Evolutionary conservation across 139 green algal species (phyloP).

Genomic region (Chlamydomonas schloesseri): DNA sequence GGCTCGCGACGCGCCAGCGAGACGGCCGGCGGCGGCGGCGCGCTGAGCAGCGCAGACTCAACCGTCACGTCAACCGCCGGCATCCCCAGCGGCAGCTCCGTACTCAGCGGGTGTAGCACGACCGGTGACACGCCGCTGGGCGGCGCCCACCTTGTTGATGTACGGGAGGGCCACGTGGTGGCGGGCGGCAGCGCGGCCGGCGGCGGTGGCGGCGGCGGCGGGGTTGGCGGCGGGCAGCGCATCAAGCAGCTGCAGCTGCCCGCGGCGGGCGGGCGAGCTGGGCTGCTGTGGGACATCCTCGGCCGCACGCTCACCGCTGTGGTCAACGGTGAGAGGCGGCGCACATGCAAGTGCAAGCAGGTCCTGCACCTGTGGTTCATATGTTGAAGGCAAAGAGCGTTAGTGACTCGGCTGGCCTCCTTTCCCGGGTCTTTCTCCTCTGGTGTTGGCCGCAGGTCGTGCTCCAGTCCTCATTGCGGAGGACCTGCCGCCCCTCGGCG

Average conservation of each 20-base stretch:
- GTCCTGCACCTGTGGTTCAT: too few relatives aligned
- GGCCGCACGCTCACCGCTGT: slow-evolving; percentile 12
- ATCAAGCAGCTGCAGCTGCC: slow-evolving; percentile 3
- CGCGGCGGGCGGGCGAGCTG: not conserved
- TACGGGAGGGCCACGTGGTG: not conserved
- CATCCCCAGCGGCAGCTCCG: too few relatives aligned
- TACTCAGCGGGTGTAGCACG: too few relatives aligned
- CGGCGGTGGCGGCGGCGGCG: not conserved
- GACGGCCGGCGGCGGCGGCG: too few relatives aligned
- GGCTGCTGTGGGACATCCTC: slow-evolving; percentile 8
- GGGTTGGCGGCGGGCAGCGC: not conserved
- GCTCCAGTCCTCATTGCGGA: not conserved
- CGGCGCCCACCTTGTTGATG: not conserved
- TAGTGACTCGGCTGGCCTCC: too few relatives aligned
- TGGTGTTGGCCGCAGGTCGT: not conserved
- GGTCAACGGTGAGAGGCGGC: not conserved
- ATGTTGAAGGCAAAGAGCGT: too few relatives aligned
- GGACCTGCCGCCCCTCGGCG: not conserved
- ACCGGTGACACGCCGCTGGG: not conserved
- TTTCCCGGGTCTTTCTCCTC: too few relatives aligned
- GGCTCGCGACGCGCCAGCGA: too few relatives aligned
- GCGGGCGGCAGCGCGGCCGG: not conserved
- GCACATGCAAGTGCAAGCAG: too few relatives aligned
- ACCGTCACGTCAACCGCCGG: too few relatives aligned
- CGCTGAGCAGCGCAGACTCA: too few relatives aligned